Evolutionary conservation across 2,329 filamentous ascomycete species (phyloP), one percentile per base, ranked within the genome.

Genomic region (Pezizomycotina sp.): DNA sequence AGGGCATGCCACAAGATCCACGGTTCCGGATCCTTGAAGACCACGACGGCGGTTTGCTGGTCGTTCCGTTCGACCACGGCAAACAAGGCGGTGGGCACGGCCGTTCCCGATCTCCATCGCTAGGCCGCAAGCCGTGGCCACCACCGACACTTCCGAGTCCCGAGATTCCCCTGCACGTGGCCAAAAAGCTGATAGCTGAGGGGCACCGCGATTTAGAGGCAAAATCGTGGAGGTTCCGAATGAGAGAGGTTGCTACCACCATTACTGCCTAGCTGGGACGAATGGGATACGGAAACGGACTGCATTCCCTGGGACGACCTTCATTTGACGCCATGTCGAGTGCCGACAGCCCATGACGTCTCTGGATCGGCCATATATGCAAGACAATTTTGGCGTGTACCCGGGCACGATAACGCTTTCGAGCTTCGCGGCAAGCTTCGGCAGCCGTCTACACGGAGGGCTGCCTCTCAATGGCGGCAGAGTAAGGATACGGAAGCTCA

Each of bases 371-470:
- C 77, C 77, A 4, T 79, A 74, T 52, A 71, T 73, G 55, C 64
- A 71, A 1, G 78, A 77, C 52, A 68, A 65, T 46, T 76, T 71
- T 54, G 77, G 77, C 8, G 60, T 61, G 31, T 62, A 68, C 14
- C 70, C 75, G 0, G 77, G 77, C 4, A 82, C 77, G 1, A 68
- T 77, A 33, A 80, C 76, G 0, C 58, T 83, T 32, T 80, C 77
- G 48, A 68, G 73, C 45, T 81, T 74, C 68, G 67, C 69, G 8
- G 64, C 66, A 36, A 61, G 68, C 45, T 68, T 65, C 12, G 74
- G 73, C 38, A 50, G 46, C 27, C 39, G 38, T n/a, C 43, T 48
- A 21, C 45, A 47, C 25, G 47, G 47, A 4, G 43, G 66, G 4
- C 67, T 69, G 13, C 66, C 70, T 2, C 53, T 61, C 1, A 68